Evolutionary conservation across 192 early-diverging fungal genomes (phyloP).

Genomic region (Entophlyctis helioformis): DNA sequence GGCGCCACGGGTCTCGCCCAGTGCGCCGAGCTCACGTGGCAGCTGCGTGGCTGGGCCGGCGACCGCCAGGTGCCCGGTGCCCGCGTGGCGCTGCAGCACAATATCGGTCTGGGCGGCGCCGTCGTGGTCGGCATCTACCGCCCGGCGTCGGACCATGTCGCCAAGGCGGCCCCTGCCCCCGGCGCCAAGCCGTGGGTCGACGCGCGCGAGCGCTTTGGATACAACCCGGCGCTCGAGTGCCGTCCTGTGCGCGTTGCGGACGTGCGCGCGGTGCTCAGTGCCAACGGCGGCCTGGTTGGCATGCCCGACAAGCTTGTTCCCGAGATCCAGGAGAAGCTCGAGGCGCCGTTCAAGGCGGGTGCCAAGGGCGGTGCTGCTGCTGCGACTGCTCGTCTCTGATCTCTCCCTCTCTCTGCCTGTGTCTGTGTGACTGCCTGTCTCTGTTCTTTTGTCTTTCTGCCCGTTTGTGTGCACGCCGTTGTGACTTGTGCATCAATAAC

Average conservation of each 20-base stretch:
- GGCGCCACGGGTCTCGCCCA: conserved; percentile 69
- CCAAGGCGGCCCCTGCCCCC: conserved; percentile 24
- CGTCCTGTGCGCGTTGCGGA: conserved; percentile 44
- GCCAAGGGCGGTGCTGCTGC: too few species aligned
- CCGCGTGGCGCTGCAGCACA: conserved; percentile 54
- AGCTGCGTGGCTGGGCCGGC: conserved; percentile 41
- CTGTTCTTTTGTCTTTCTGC: too few species aligned
- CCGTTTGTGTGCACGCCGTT: too few species aligned
- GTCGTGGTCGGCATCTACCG: too few species aligned
- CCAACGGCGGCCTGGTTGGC: conserved; percentile 11
- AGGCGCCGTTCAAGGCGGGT: too few species aligned
- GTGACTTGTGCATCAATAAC: too few species aligned
- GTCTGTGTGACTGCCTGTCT: too few species aligned
- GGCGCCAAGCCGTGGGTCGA: conserved; percentile 14
- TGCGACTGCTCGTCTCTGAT: too few species aligned
- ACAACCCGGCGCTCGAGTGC: conserved; percentile 44
- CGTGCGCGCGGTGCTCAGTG: conserved; percentile 31
- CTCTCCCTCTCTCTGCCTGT: too few species aligned
- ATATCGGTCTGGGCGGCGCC: too few species aligned
- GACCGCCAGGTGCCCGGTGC: conserved; percentile 54
- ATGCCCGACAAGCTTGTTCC: background rate
- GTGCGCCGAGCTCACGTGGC: conserved; percentile 40
- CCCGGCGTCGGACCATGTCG: too few species aligned
- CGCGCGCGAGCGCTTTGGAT: conserved; percentile 12
- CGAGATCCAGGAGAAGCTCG: conserved; percentile 1